Base-by-base conservation (phyloP, 371 early-diverging fungal species). In the Parasitella parasitica region DNA sequence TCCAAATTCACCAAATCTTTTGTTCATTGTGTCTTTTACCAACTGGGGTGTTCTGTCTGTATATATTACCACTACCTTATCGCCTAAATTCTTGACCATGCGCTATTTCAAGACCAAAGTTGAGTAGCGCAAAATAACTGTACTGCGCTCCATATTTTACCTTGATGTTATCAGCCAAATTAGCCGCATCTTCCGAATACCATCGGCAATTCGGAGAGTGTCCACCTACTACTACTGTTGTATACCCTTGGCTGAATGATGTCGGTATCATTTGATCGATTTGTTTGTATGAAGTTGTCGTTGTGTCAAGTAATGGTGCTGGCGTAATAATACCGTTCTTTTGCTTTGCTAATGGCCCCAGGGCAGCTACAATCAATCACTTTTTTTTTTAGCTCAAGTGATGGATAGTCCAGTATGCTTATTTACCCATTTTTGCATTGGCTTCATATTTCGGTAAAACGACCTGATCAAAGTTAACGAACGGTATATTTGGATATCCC, bases 391-490 rank as follows among this genome's bases (percentile, higher is more conserved):
- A n/a, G n/a, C n/a, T n/a, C n/a, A n/a, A n/a, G n/a, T n/a, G n/a
- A n/a, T n/a, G n/a, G n/a, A n/a, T n/a, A n/a, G n/a, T n/a, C n/a
- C n/a, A n/a, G n/a, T n/a, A 32, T 32, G 32, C 38, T 8, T 51
- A 11, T 6, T 65, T 67, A 70, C 75, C 80, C 54, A 80, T 63
- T 65, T 77, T 80, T 20, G 61, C 62, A 55, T 77, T 72, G 27
- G 76, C 77, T 65, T 77, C 77, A 52, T 80, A 73, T 59, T 71
- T 75, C 27, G 77, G 75, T 7, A 80, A 35, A 3, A 77, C 57
- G 0, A 80, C 80, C 50, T 77, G 80, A 55, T 75, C 77, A 63
- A 80, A 80, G 30, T 75, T 65, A 26, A 77, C 58, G 35, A 80
- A 80, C 13, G 80, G 80, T 28, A 80, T 68, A 43, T 63, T 64